A percentile compares a stretch with the other conserved stretches of the same genome.
These are phyloP conservation scores for Platismatia glauca DNA, from an alignment of 495 filamentous ascomycete species.

Conservation along the genomic window DNA sequence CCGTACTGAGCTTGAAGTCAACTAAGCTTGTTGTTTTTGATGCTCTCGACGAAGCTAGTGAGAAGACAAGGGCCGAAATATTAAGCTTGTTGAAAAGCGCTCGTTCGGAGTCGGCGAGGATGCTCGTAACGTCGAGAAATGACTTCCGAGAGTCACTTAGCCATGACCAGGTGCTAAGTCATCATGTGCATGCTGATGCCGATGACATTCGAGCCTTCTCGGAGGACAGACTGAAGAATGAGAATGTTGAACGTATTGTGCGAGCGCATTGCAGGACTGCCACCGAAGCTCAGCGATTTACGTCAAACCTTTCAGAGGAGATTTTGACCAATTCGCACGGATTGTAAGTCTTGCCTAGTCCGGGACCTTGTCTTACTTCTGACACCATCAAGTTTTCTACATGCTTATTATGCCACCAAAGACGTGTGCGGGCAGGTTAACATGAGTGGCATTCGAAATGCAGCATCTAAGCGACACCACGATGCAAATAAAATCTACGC, in stretches of 20 bases:
- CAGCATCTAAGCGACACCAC: background rate
- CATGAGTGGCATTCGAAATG: background rate
- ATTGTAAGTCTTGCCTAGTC: background rate
- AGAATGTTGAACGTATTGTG: background rate
- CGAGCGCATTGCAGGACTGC: background rate
- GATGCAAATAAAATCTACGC: background rate
- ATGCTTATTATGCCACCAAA: background rate
- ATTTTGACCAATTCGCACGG: background rate
- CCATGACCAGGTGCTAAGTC: background rate
- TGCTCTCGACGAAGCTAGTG: background rate
- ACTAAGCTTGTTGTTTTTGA: background rate
- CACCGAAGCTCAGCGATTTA: background rate
- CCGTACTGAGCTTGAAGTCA: background rate
- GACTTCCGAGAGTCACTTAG: background rate
- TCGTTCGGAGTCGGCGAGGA: background rate
- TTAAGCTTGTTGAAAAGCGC: too few species aligned
- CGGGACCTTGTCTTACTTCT: background rate
- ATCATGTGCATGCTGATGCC: background rate
- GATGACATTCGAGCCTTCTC: background rate
- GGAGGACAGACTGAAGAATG: background rate
- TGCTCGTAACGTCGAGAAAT: background rate
- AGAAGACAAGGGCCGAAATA: background rate
- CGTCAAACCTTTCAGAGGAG: background rate
- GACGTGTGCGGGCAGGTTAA: background rate
- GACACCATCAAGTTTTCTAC: background rate